These are phyloP conservation scores for Populus ilicifolia DNA, from an alignment of 345 rosid genomes.

Conservation along the genomic window DNA sequence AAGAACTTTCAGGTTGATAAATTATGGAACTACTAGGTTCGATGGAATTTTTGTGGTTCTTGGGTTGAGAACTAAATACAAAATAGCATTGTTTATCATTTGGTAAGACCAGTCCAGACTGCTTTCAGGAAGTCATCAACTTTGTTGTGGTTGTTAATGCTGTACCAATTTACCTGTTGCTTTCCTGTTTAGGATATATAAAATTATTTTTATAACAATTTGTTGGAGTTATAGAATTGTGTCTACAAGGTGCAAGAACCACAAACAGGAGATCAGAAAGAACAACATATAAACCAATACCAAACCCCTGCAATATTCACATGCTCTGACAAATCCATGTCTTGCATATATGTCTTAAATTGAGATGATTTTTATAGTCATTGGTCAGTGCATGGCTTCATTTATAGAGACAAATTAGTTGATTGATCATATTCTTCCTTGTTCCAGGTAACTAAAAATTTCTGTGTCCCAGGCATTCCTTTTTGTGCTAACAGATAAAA, in stretches of 20 bases:
- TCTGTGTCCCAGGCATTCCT: not conserved
- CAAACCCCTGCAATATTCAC: not conserved
- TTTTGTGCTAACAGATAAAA: not conserved
- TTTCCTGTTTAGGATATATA: no score
- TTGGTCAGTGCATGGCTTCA: not conserved
- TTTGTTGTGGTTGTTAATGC: not conserved
- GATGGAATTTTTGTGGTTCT: no score
- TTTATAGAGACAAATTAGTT: not conserved
- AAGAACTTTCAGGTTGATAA: not conserved
- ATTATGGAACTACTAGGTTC: not conserved
- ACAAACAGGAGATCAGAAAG: not conserved
- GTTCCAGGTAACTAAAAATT: not conserved
- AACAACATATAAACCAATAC: not conserved
- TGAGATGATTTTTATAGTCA: not conserved
- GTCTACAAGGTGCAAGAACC: not conserved
- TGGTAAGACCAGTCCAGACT: not conserved
- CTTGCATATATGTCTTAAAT: not conserved
- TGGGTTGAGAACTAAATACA: no score
- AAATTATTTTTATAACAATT: not conserved
- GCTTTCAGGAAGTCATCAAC: not conserved
- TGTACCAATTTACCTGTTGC: not conserved
- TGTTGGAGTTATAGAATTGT: not conserved
- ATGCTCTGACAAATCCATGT: not conserved
- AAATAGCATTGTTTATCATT: no score
- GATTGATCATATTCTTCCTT: not conserved